These are phyloP conservation scores for Phaseolus lunatus DNA, from an alignment of 306 rosid species.

Conservation along the genomic window DNA sequence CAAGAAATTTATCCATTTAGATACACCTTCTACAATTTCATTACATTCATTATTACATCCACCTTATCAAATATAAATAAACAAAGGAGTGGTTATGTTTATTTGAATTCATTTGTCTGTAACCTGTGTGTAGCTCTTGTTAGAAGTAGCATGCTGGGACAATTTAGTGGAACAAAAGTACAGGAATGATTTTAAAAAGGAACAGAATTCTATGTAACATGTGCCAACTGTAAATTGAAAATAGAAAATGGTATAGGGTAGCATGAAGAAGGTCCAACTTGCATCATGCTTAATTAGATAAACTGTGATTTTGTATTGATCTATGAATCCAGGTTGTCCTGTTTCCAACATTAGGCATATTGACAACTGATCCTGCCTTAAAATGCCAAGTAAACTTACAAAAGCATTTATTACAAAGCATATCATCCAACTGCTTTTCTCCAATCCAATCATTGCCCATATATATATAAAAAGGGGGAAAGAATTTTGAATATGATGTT, in stretches of 20 bases:
- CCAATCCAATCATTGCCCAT: conserved; percentile 40
- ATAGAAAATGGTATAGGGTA: conserved; percentile 38
- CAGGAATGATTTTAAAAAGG: not conserved
- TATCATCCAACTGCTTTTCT: conserved; percentile 33
- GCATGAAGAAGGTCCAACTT: conserved; percentile 39
- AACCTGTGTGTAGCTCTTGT: conserved; percentile 37
- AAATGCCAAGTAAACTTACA: conserved; percentile 25
- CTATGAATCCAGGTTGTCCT: conserved; percentile 54
- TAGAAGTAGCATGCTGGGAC: not conserved
- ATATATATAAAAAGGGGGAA: conserved; percentile 30
- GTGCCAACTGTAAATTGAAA: conserved; percentile 31
- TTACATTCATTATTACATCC: conserved; percentile 47
- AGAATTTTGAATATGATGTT: conserved; percentile 37
- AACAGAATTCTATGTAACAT: conserved; percentile 2
- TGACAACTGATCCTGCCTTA: conserved; percentile 49
- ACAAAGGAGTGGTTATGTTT: not conserved
- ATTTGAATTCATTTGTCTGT: not conserved
- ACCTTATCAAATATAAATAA: conserved; percentile 34
- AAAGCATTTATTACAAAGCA: conserved; percentile 40
- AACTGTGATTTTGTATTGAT: conserved; percentile 37
- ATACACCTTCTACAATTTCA: conserved; percentile 36
- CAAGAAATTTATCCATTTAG: conserved; percentile 21
- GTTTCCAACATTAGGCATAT: conserved; percentile 51
- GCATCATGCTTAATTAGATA: conserved; percentile 44
- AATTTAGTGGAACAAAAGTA: conserved; percentile 10